These are phyloP conservation scores for Xylariaceae sp. DNA, from an alignment of 2,329 filamentous ascomycete genomes.

Conservation along the genomic window DNA sequence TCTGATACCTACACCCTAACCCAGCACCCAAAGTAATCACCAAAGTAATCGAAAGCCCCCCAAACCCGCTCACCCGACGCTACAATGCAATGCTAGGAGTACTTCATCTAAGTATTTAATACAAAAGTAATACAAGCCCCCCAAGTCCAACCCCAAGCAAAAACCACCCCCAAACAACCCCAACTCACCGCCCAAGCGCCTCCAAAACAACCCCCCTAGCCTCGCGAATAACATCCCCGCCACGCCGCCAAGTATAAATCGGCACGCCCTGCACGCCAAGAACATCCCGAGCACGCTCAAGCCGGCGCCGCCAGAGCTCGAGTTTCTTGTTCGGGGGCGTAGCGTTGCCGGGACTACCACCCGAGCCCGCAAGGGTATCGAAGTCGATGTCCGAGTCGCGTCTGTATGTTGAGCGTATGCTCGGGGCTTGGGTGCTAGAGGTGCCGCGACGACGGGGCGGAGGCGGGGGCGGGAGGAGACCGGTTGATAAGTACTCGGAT, in stretches of 20 bases:
- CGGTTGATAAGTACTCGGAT: slow-evolving; percentile 8
- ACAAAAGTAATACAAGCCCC: neutral
- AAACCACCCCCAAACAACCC: no score
- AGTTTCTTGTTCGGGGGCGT: slow-evolving; percentile 59
- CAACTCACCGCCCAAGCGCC: slow-evolving; percentile 46
- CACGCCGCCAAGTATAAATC: slow-evolving; percentile 69
- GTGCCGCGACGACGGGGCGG: slow-evolving; percentile 46
- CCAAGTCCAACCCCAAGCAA: no score
- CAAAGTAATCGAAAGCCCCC: no score
- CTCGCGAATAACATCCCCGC: slow-evolving; percentile 64
- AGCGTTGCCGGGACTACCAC: slow-evolving; percentile 18
- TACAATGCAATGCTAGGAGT: neutral
- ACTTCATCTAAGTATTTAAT: neutral
- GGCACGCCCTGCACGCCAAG: slow-evolving; percentile 63
- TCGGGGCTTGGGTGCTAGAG: slow-evolving; percentile 30
- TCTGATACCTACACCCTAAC: no score
- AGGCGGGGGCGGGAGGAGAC: slow-evolving; percentile 31
- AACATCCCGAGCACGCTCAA: slow-evolving; percentile 58
- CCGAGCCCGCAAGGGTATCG: slow-evolving; percentile 35
- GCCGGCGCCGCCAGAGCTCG: slow-evolving; percentile 66
- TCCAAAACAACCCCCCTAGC: slow-evolving; percentile 61
- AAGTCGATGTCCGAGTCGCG: slow-evolving; percentile 40
- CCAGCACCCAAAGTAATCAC: no score
- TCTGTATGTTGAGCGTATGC: slow-evolving; percentile 18
- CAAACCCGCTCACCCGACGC: no score